Base-by-base conservation (phyloP, 352 stramenopile species). In the Phytophthora crassamura region DNA sequence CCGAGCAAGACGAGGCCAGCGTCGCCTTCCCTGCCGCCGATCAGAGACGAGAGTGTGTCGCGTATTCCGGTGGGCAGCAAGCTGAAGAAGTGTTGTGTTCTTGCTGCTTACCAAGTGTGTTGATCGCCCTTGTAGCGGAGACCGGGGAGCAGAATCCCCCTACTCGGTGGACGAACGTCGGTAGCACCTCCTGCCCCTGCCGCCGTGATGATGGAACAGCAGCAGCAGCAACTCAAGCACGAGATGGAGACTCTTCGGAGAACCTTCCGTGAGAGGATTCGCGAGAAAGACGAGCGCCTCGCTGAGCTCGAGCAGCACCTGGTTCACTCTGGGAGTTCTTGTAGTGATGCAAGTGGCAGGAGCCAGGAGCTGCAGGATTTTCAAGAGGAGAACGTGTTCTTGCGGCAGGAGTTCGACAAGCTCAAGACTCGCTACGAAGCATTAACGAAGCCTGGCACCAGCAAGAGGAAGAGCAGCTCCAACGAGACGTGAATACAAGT, bases 381-480 rank as follows among this genome's bases (percentile, higher is more conserved):
- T 41, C 68, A 86, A 36, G 78, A 90, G 34, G 82, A 93, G 36
- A 93, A 93, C 50, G 50, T 75, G 32, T 91, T 84, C 33, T 46
- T 93, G 25, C 75, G 82, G 5, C 70, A 85, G 18, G 81, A 91
- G 39, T 89, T 91, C 55, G 75, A 89, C 45, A 83, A 79, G 30
- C 71, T 93, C 35, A 89, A 89, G 59, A 67, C 65, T 6, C 75
- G 78, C 30, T 92, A 91, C 67, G 82, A 93, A 41, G 48, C 72
- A 5, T 20, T 72, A 5, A 38, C 56, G n/a, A 67, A 67, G 12
- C 43, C 51, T 22, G 6, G 7, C 15, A 46, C 12, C 18, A 51
- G 8, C 6, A 69, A 62, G 49, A 63, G 54, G 58, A 58, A 58
- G 32, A 52, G 18, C 47, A 56, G 5, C 12, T 15, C 4, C 12